A percentile compares a stretch with the other conserved stretches of the same genome.
Evolutionary conservation across 2,329 filamentous ascomycete genomes (phyloP).

Genomic region (Beauveria sp.): DNA sequence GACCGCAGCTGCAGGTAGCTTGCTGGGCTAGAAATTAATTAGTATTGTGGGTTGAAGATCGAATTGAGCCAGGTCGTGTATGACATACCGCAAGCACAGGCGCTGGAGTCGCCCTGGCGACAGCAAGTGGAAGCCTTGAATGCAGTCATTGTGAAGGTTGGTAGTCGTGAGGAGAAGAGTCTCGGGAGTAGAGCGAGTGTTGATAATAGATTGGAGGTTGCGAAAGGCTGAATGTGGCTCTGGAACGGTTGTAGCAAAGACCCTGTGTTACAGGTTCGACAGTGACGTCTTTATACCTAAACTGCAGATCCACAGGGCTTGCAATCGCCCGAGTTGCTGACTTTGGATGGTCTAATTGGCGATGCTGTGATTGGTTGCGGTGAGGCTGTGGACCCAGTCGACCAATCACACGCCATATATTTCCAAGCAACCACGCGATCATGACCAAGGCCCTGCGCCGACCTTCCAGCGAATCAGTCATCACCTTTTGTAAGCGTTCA

Average conservation of each 20-base stretch:
- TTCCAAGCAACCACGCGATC: constrained; percentile 8
- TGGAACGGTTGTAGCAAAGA: neutral
- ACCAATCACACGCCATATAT: neutral
- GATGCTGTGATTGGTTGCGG: constrained; percentile 1
- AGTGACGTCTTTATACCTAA: constrained; percentile 12
- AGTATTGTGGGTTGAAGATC: neutral
- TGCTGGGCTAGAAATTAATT: constrained; percentile 41
- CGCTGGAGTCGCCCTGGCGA: constrained; percentile 38
- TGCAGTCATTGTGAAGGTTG: constrained; percentile 5
- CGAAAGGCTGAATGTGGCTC: neutral
- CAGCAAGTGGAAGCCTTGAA: constrained; percentile 46
- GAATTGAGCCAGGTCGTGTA: neutral
- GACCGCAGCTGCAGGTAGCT: constrained; percentile 80
- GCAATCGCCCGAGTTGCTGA: constrained; percentile 5
- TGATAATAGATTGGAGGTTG: neutral
- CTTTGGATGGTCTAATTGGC: neutral
- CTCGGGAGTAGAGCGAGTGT: neutral
- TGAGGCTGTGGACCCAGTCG: neutral
- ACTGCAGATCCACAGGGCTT: neutral
- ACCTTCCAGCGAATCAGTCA: neutral
- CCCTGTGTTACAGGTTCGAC: neutral
- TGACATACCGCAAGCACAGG: constrained; percentile 51
- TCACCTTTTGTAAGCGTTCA: neutral
- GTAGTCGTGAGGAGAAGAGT: neutral
- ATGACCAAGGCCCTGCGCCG: neutral